A percentile compares a stretch with the other conserved stretches of the same genome.
These are phyloP conservation scores for Colletotrichum lentis DNA, from an alignment of 2,329 filamentous ascomycete genomes.

Conservation along the genomic window DNA sequence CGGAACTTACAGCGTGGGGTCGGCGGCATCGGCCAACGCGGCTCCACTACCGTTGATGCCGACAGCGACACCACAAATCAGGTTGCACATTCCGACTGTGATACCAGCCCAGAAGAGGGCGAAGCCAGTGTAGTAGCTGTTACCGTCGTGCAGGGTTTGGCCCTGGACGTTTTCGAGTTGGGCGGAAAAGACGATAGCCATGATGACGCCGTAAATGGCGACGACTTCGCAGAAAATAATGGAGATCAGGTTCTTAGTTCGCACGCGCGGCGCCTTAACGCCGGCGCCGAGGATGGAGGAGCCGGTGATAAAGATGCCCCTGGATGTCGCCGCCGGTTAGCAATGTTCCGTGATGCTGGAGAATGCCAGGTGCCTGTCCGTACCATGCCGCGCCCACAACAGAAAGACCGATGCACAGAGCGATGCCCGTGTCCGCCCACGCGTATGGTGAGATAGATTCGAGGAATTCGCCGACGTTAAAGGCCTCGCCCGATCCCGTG, in stretches of 20 bases:
- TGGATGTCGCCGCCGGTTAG: constrained; percentile 49
- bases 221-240: constrained; percentile 99
- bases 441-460: constrained; percentile 93
- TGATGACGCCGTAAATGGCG: constrained; percentile 99
- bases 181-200: constrained; percentile 97
- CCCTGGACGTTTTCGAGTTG: constrained; percentile 76
- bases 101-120: constrained; percentile 96
- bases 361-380: constrained; percentile 39
- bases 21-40: constrained; percentile 93
- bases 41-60: constrained; percentile 98
- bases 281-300: constrained; percentile 96
- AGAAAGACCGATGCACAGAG: constrained; percentile 92
- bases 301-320: constrained; percentile 99
- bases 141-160: constrained; percentile 73
- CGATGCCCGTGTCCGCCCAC: constrained; percentile 91
- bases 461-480: constrained; percentile 96
- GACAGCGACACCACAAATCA: constrained; percentile 94
- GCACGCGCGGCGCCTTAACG: constrained; percentile 95
- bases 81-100: constrained; percentile 93
- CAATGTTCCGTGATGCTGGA: constrained; percentile 10
- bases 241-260: constrained; percentile 99
- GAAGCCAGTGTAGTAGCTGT: constrained; percentile 92
- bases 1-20: constrained; percentile 82
- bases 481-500: constrained; percentile 92
- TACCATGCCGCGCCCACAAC: constrained; percentile 98